A percentile compares a stretch with the other conserved stretches of the same genome.
These are phyloP conservation scores for Chloromonas sp. DNA, from an alignment of 163 green algal species.

Conservation along the genomic window DNA sequence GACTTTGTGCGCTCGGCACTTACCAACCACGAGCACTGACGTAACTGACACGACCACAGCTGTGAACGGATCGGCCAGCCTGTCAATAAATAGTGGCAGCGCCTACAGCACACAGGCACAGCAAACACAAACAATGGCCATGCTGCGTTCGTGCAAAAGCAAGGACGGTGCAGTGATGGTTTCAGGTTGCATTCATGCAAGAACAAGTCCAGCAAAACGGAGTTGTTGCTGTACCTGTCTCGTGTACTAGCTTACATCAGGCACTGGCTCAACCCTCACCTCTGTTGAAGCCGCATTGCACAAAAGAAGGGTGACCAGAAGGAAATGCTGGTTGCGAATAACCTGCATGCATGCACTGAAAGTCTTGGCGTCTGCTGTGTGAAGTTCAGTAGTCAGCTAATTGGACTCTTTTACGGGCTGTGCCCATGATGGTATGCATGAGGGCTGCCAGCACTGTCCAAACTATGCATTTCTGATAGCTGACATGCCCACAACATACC, in stretches of 20 bases:
- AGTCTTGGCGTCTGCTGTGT: background rate
- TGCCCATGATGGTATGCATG: background rate
- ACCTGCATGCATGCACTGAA: constrained; percentile 24
- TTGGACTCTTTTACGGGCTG: background rate
- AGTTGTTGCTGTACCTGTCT: background rate
- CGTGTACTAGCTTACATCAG: no score
- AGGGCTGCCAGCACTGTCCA: no score
- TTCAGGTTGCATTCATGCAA: no score
- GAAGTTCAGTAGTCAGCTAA: background rate
- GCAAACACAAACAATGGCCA: background rate
- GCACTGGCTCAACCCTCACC: constrained; percentile 20
- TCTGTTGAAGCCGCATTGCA: constrained; percentile 84
- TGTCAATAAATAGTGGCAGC: constrained; percentile 86
- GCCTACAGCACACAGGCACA: constrained; percentile 46
- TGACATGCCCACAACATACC: constrained; percentile 14
- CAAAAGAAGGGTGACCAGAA: constrained; percentile 89
- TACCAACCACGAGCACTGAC: constrained; percentile 87
- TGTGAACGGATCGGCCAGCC: constrained; percentile 70
- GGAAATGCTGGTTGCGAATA: constrained; percentile 73
- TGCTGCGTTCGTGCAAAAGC: no score
- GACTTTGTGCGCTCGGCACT: background rate
- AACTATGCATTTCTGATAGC: no score
- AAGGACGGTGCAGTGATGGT: no score
- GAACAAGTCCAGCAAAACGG: no score
- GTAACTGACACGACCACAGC: constrained; percentile 82